phyloP scores from a whole-genome alignment of 345 rosid genomes.

The Eucalyptus urophylla region DNA sequence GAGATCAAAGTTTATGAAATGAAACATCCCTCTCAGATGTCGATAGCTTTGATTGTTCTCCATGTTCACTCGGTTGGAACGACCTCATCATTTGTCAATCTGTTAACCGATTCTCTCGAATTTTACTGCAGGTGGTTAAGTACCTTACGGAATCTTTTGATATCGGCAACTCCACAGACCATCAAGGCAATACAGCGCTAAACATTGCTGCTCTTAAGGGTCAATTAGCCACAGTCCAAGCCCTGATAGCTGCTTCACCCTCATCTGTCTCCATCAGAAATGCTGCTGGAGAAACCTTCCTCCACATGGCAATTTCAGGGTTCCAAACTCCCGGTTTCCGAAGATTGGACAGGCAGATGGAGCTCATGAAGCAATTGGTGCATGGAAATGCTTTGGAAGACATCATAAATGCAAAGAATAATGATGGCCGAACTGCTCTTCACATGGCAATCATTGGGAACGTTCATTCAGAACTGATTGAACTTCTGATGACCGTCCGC shows the following conservation, averaged over 20 bases:
- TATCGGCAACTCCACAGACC: slow-evolving; percentile 32
- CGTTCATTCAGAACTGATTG: slow-evolving; percentile 57
- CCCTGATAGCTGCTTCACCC: slow-evolving; percentile 47
- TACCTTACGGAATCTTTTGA: slow-evolving; percentile 41
- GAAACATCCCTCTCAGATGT: neutral
- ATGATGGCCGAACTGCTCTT: slow-evolving; percentile 80
- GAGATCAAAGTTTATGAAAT: neutral
- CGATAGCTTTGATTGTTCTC: neutral
- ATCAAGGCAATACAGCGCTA: slow-evolving; percentile 75
- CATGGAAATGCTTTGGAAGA: slow-evolving; percentile 21
- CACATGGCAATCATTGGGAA: slow-evolving; percentile 82
- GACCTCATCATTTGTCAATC: neutral
- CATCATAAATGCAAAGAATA: slow-evolving; percentile 50
- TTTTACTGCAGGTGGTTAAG: slow-evolving; percentile 48
- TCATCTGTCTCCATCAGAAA: slow-evolving; percentile 33
- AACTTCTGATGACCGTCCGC: slow-evolving; percentile 71
- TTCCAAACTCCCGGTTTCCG: slow-evolving; percentile 64
- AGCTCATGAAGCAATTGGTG: slow-evolving; percentile 64
- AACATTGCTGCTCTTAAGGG: slow-evolving; percentile 81
- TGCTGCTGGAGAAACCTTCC: slow-evolving; percentile 76
- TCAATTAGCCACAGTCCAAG: slow-evolving; percentile 50
- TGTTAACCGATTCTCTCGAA: neutral
- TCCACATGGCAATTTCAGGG: slow-evolving; percentile 72
- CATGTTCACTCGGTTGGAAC: neutral
- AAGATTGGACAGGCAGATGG: slow-evolving; percentile 72